These are phyloP conservation scores for Laburnicola sp. DNA, from an alignment of 2,329 filamentous ascomycete species.

Conservation along the genomic window DNA sequence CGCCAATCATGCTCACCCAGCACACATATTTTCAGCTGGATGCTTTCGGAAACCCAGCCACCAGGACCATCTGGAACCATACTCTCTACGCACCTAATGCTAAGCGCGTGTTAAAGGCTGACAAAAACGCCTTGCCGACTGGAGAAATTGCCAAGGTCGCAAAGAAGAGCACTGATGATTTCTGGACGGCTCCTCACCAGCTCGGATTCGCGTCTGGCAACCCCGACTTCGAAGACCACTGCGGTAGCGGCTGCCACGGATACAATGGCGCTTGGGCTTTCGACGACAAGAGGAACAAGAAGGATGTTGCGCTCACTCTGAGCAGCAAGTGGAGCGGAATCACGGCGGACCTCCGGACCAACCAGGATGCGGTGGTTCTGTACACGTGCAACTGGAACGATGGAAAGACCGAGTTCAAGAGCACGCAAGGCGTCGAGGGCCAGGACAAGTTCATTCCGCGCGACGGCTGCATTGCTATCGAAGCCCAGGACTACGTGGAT, in stretches of 20 bases:
- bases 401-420: conserved; percentile 42
- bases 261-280: conserved; percentile 40
- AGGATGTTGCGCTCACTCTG: conserved; percentile 29
- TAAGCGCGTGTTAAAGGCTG: conserved; percentile 30
- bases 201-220: conserved; percentile 36
- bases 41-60: conserved; percentile 36
- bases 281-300: conserved; percentile 29
- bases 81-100: conserved; percentile 38
- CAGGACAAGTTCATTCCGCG: conserved; percentile 37
- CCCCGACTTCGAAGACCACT: conserved; percentile 33
- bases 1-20: conserved; percentile 39
- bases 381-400: conserved; percentile 45
- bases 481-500: conserved; percentile 41
- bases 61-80: conserved; percentile 40
- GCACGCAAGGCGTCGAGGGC: conserved; percentile 32
- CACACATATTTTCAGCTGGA: conserved; percentile 44
- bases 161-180: conserved; percentile 33
- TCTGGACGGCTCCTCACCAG: conserved; percentile 37
- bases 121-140: conserved; percentile 36
- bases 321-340: conserved; percentile 38
- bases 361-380: conserved; percentile 39
- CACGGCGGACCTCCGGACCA: conserved; percentile 35
- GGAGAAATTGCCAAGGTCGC: conserved; percentile 35
- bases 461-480: conserved; percentile 41
- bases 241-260: conserved; percentile 40